Evolutionary conservation across 2,329 filamentous ascomycete genomes (phyloP).

Genomic region (Biscogniauxia sp.): DNA sequence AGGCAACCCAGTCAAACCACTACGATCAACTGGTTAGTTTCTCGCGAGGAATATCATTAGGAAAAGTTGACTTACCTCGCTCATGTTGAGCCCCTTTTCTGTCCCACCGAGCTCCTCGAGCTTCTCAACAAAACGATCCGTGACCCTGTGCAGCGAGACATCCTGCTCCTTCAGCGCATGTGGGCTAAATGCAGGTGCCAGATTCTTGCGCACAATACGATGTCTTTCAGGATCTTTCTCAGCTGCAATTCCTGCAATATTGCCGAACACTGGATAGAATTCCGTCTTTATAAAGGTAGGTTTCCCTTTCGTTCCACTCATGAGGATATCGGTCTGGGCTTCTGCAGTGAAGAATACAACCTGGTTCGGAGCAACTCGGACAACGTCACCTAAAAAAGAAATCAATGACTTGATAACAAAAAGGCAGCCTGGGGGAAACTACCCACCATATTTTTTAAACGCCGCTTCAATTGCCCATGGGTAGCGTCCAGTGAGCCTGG

Average conservation of each 20-base stretch:
- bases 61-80: background rate
- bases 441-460: conserved; percentile 9
- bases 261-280: conserved; percentile 1
- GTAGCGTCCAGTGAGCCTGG: background rate
- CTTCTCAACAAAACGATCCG: conserved; percentile 2
- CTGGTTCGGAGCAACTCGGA: conserved; percentile 15
- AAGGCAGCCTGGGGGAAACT: background rate
- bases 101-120: background rate
- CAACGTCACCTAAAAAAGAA: conserved; percentile 5
- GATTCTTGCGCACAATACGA: conserved; percentile 3
- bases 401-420: background rate
- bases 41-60: background rate
- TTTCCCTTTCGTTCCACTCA: background rate
- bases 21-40: background rate
- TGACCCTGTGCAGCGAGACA: conserved; percentile 1
- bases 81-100: conserved; percentile 1
- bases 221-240: conserved; percentile 8
- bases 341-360: conserved; percentile 10
- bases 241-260: conserved; percentile 8
- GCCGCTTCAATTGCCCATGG: conserved; percentile 5
- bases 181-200: conserved; percentile 5
- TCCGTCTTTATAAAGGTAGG: conserved; percentile 4
- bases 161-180: conserved; percentile 1
- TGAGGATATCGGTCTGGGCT: conserved; percentile 1
- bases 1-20: conserved; percentile 3